Percentiles rank a stretch among this genome's conserved stretches.
Evolutionary conservation across 768 basidiomycete species (phyloP).

Genomic region (Mycena sanguinolenta): DNA sequence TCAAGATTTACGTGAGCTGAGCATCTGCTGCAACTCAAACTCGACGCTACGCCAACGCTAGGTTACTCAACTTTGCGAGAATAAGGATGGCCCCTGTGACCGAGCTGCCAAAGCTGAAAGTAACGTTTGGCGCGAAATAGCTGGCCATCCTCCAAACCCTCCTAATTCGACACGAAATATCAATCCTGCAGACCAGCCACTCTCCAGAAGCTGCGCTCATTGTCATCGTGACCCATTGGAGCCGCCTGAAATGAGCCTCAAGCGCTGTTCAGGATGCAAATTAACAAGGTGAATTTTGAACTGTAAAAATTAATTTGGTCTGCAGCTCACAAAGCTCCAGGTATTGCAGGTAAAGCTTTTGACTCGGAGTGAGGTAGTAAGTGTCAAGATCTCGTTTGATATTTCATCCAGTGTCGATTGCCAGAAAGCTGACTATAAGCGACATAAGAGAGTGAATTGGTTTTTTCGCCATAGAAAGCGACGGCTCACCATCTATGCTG

Average conservation of each 20-base stretch:
- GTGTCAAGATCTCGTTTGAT: not conserved
- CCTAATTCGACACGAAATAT: conserved; percentile 20
- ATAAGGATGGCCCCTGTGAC: conserved; percentile 24
- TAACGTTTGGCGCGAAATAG: conserved; percentile 12
- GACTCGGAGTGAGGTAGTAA: not conserved
- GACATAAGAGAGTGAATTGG: conserved; percentile 15
- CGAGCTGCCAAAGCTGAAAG: conserved; percentile 23
- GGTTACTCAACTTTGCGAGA: conserved; percentile 26
- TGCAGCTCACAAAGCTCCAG: not conserved
- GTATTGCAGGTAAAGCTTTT: conserved; percentile 24
- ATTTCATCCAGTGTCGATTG: conserved; percentile 8
- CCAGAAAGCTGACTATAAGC: conserved; percentile 14
- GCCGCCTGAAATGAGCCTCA: conserved; percentile 18
- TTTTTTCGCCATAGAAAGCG: not conserved
- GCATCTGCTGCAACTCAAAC: not conserved
- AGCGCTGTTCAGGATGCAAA: conserved; percentile 24
- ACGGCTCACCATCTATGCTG: not conserved
- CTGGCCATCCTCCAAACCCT: conserved; percentile 18
- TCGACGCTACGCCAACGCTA: not conserved
- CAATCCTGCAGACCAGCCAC: conserved; percentile 12
- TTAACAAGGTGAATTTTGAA: conserved; percentile 7
- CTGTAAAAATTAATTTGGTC: not conserved
- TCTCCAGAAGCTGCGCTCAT: conserved; percentile 23
- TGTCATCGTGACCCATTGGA: conserved; percentile 23
- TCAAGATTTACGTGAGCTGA: conserved; percentile 4